phyloP scores from a whole-genome alignment of 2,329 filamentous ascomycete genomes.

The Elsinoe ampelina region DNA sequence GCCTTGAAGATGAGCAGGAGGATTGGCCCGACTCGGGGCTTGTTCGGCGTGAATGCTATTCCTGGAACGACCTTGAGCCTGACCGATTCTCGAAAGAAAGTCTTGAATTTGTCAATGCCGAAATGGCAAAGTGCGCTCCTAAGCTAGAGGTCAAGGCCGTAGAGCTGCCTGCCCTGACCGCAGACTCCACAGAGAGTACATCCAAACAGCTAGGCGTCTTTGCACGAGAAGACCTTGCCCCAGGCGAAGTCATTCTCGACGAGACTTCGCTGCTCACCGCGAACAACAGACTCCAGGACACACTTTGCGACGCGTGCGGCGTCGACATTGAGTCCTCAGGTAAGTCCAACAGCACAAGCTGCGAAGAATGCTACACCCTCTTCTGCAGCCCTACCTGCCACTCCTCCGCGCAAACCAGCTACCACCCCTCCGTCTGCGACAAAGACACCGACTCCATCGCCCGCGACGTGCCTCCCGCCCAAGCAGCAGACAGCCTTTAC shows the following conservation, averaged over 20 bases:
- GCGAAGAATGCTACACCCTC: slow-evolving; percentile 48
- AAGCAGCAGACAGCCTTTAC: slow-evolving; percentile 53
- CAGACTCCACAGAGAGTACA: slow-evolving; percentile 21
- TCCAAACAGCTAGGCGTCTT: slow-evolving; percentile 78
- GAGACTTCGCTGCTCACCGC: slow-evolving; percentile 84
- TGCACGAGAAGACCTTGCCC: slow-evolving; percentile 67
- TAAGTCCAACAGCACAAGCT: slow-evolving; percentile 26
- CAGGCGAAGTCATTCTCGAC: slow-evolving; percentile 65
- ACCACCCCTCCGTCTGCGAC: slow-evolving; percentile 52
- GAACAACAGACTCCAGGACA: slow-evolving; percentile 77
- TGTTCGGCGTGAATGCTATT: slow-evolving; percentile 57
- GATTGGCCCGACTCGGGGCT: slow-evolving; percentile 60
- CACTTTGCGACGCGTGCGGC: slow-evolving; percentile 84
- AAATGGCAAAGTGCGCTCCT: slow-evolving; percentile 60
- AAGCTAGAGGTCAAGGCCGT: slow-evolving; percentile 73
- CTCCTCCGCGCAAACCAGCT: slow-evolving; percentile 44
- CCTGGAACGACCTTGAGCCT: slow-evolving; percentile 54
- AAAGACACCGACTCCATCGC: slow-evolving; percentile 47
- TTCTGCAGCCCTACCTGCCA: slow-evolving; percentile 52
- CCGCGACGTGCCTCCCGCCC: slow-evolving; percentile 47
- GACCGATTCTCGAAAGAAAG: slow-evolving; percentile 45
- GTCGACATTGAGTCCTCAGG: slow-evolving; percentile 48
- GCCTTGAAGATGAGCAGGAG: slow-evolving; percentile 13
- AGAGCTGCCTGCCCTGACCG: slow-evolving; percentile 58
- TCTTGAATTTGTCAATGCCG: slow-evolving; percentile 60